Conservation (phyloP, 2,329 filamentous ascomycete genomes). For the Metarhizium sp. region DNA sequence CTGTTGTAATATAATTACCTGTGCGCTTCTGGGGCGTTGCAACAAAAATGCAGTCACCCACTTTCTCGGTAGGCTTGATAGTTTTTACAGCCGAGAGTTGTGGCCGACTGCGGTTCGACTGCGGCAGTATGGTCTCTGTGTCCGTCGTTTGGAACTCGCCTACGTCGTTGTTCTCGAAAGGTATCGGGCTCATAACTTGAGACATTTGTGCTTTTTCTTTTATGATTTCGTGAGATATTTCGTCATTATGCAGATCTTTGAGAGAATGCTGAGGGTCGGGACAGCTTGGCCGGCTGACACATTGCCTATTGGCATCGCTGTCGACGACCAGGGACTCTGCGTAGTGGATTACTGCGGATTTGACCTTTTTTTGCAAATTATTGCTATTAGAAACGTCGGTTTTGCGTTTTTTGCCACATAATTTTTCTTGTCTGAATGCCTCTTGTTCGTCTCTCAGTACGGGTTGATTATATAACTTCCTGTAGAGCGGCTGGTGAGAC, state of each 20-base stretch:
- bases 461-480: not conserved
- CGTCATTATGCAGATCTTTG: not conserved
- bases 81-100: not conserved
- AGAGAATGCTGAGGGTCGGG: not conserved
- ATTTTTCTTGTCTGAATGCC: not conserved
- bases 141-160: not conserved
- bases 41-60: not conserved
- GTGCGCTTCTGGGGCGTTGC: not conserved
- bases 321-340: not conserved
- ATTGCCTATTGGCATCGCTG: not conserved
- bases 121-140: not conserved
- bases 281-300: not conserved
- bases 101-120: not conserved
- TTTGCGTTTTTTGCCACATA: not conserved
- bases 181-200: not conserved
- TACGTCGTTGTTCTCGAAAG: not conserved
- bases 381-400: not conserved
- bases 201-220: not conserved
- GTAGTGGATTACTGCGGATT: not conserved
- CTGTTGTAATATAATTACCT: not conserved
- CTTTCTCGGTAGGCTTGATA: not conserved
- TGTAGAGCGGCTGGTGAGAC: conserved; percentile 1
- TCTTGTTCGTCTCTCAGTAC: not conserved
- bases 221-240: not conserved
- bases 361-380: not conserved